Conservation (phyloP, 2,329 filamentous ascomycete species). For the Colletotrichum chlorophyti region DNA sequence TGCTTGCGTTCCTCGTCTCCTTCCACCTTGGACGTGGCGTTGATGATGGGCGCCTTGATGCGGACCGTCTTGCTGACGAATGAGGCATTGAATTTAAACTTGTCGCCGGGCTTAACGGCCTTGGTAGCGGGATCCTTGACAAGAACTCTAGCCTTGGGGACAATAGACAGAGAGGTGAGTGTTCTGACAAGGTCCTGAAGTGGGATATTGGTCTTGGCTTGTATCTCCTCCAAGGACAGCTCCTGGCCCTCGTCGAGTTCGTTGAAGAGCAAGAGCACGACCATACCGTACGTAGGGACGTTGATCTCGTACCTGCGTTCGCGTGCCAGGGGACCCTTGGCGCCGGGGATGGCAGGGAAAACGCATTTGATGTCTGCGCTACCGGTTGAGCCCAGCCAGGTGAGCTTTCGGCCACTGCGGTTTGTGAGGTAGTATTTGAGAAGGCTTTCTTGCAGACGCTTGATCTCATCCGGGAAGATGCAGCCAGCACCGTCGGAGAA, state of each 20-base stretch:
- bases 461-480: constrained; percentile 78
- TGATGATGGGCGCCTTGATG: constrained; percentile 89
- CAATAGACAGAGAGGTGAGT: constrained; percentile 81
- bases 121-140: constrained; percentile 82
- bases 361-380: constrained; percentile 85
- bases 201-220: constrained; percentile 81
- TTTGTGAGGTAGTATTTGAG: constrained; percentile 87
- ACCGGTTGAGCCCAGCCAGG: constrained; percentile 77
- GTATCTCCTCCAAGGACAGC: constrained; percentile 77
- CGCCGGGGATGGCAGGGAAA: constrained; percentile 76
- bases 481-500: constrained; percentile 60
- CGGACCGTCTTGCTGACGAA: constrained; percentile 85
- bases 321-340: constrained; percentile 65
- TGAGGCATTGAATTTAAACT: constrained; percentile 80
- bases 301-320: constrained; percentile 87
- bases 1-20: constrained; percentile 71
- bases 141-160: constrained; percentile 82
- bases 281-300: constrained; percentile 90
- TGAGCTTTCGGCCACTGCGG: constrained; percentile 86
- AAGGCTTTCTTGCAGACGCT: constrained; percentile 81
- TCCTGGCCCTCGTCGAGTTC: constrained; percentile 63
- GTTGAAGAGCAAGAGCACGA: constrained; percentile 90
- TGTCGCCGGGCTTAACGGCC: constrained; percentile 76
- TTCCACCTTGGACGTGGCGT: constrained; percentile 83
- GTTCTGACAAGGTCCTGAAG: constrained; percentile 76